Evolutionary conservation across 352 stramenopile species (phyloP), one percentile per base, ranked within the genome.

Genomic region (Phytophthora ohioensis): DNA sequence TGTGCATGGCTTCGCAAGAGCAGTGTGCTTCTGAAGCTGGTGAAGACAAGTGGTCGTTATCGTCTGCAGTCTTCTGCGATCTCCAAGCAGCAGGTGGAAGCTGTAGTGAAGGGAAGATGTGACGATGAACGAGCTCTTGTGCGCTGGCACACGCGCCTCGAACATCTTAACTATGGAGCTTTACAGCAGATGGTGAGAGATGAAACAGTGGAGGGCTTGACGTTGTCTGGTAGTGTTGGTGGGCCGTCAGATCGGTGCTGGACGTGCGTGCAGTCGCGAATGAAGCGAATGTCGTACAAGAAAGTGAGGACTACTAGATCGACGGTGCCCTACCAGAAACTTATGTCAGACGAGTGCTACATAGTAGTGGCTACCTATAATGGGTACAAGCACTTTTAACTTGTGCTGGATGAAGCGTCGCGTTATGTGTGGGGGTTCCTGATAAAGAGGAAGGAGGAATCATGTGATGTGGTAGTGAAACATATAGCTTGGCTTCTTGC

Each of bases 301-400:
- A 65, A 32, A 3, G 15, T 39, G 5, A 31, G 36, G 7, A 45
- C 55, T 39, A 34, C 21, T 7, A 47, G 64, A 36, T 31, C 55
- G 30, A 38, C 7, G 3, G 35, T n/a, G 31, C 64, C 55, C 30
- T 65, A 54, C n/a, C 64, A 65, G 10, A 65, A 65, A 32, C 17
- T 66, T 12, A 66, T 71, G 64, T 66, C 64, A 3, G 55, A 72
- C 12, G 58, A 58, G 57, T 63, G 51, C 8, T 67, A 63, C 11
- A 13, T 72, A 10, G 49, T 7, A 30, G 13, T 27, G 35, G 3
- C 30, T 42, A 31, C 48, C 48, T 56, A 31, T 6, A 56, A 56
- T 47, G 65, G 57, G 2, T 73, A 67, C 31, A 6, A 9, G 7
- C 64, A 67, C 21, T 72, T 67, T 34, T 42, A 51, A 39, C 48